Evolutionary conservation across 768 basidiomycete genomes (phyloP), one percentile per base, ranked within the genome.

Genomic region (Termitomyces sp.): DNA sequence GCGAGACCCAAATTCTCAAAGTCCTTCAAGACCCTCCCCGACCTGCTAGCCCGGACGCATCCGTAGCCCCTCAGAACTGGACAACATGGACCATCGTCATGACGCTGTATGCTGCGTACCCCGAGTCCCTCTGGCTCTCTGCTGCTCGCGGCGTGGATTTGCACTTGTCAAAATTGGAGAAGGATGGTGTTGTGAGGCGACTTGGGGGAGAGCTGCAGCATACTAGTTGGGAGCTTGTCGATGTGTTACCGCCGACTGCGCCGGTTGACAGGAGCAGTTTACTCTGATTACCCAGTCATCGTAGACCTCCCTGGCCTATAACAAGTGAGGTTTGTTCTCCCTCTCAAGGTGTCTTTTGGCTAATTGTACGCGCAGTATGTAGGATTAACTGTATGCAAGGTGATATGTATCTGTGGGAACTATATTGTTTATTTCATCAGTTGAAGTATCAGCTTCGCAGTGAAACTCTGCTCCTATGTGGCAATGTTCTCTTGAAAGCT

Each of bases 1-100:
- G 94, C 52, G 96, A 98, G 68, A 73, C 75, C 8, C 87, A 98
- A 73, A 84, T 98, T 36, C 48, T 97, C 1, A 67, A 71, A 18
- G 68, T 82, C 10, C 68, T 90, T 27, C 65, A 74, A 22, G 67
- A 67, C 24, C 43, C 72, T 9, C 70, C 72, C 8, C 70, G 75
- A 20, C 72, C 75, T 0, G 51, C 63, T 16, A 66, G 36, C 39
- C 53, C 41, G 29, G 57, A 53, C 2, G 59, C 52, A 2, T 46
- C 22, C 24, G 55, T 57, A 10, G 49, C 53, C 24, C 48, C 56
- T 24, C 50, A 50, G 18, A 41, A 66, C 7, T 86, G 83, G 85
- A 80, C 88, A 34, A 85, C 85, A 0, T 85, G 84, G 83, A 75
- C 77, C 20, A 74, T 90, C 53, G 86, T 90, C 10, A 74, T 76